These are phyloP conservation scores for Alternaria arborescens DNA, from an alignment of 2,329 filamentous ascomycete species.

Conservation along the genomic window DNA sequence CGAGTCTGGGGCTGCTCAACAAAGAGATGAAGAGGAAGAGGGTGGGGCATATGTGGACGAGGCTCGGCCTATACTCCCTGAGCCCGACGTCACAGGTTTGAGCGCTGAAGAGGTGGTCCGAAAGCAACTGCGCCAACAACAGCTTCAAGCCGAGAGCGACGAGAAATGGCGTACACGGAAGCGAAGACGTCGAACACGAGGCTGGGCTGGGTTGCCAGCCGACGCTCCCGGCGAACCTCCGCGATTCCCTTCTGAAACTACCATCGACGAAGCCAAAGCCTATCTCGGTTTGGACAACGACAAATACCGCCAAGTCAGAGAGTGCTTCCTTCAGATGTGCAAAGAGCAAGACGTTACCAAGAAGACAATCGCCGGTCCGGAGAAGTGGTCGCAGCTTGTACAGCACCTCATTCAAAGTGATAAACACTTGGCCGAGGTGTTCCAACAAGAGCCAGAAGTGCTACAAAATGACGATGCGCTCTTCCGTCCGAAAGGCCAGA, in stretches of 20 bases:
- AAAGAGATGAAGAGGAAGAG: background rate
- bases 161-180: slow-evolving; percentile 71
- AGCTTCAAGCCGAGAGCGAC: slow-evolving; percentile 66
- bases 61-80: slow-evolving; percentile 8
- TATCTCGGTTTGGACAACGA: slow-evolving; percentile 71
- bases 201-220: slow-evolving; percentile 72
- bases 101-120: slow-evolving; percentile 36
- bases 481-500: slow-evolving; percentile 59
- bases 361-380: slow-evolving; percentile 77
- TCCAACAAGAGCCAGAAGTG: slow-evolving; percentile 65
- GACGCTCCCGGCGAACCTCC: slow-evolving; percentile 73
- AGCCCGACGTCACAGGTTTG: slow-evolving; percentile 18
- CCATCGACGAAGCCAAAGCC: slow-evolving; percentile 78
- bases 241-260: slow-evolving; percentile 83
- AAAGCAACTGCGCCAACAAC: slow-evolving; percentile 41
- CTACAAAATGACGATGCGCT: slow-evolving; percentile 52
- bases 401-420: slow-evolving; percentile 71
- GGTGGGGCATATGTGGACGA: slow-evolving; percentile 8
- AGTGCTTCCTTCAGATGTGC: slow-evolving; percentile 75
- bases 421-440: slow-evolving; percentile 68
- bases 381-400: slow-evolving; percentile 77
- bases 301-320: slow-evolving; percentile 70
- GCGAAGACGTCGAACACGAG: slow-evolving; percentile 71
- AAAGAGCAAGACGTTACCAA: slow-evolving; percentile 72
- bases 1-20: slow-evolving; percentile 11